Conservation (phyloP, 129 eudicot genomes). For the Flaveria ramosissima region DNA sequence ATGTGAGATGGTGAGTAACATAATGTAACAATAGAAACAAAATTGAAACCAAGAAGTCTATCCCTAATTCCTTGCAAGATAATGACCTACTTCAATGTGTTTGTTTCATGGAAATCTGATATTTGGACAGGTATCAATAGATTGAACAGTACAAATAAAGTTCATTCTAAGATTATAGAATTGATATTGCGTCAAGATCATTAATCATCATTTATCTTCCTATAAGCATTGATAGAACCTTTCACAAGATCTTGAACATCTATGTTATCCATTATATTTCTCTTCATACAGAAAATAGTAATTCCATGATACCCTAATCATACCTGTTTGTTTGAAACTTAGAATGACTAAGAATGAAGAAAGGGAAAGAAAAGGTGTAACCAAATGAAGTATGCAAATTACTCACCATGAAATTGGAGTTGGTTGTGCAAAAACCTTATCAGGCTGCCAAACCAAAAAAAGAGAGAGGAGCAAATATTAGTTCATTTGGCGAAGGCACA, state of each 20-base stretch:
- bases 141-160: background rate
- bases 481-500: constrained; percentile 20
- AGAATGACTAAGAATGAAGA: constrained; percentile 11
- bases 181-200: background rate
- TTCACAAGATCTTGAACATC: background rate
- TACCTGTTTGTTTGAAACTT: constrained; percentile 13
- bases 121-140: background rate
- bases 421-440: constrained; percentile 66
- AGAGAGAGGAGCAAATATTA: constrained; percentile 13
- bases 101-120: background rate
- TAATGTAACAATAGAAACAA: background rate
- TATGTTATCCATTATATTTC: background rate
- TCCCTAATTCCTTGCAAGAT: background rate
- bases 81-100: background rate
- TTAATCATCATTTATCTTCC: background rate
- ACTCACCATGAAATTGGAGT: constrained; percentile 96
- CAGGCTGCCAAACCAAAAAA: constrained; percentile 55
- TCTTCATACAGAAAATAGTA: background rate
- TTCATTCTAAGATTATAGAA: background rate
- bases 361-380: background rate
- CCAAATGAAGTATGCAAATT: background rate
- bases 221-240: background rate
- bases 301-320: constrained; percentile 13
- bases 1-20: background rate
- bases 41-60: background rate